Percentiles rank a stretch among this genome's conserved stretches.
phyloP scores from a whole-genome alignment of 2,329 filamentous ascomycete genomes.

The Penicillium griseofulvum region DNA sequence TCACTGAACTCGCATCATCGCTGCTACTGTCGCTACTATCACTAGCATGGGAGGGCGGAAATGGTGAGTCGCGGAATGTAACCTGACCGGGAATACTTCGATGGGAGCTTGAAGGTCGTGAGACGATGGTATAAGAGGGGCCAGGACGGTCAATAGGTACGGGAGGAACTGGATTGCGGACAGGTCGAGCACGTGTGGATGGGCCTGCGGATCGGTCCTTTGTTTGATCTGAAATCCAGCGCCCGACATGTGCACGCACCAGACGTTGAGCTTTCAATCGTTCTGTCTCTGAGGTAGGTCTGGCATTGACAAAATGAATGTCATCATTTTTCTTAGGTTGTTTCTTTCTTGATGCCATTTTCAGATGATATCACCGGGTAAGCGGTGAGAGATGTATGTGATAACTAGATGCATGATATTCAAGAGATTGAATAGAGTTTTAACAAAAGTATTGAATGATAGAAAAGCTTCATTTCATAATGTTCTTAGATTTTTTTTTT shows the following conservation, averaged over 20 bases:
- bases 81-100: not conserved
- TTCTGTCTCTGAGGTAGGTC: conserved; percentile 31
- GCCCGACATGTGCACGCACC: conserved; percentile 37
- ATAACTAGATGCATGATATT: not conserved
- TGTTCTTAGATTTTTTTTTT: too few relatives aligned
- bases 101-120: not conserved
- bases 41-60: conserved; percentile 11
- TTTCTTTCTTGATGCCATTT: conserved; percentile 28
- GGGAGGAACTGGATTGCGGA: not conserved
- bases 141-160: not conserved
- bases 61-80: conserved; percentile 5
- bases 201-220: conserved; percentile 25
- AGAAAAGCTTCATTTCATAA: not conserved
- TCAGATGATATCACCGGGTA: not conserved
- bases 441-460: not conserved
- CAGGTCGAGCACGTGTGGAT: not conserved
- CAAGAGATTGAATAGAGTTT: not conserved
- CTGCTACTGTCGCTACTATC: conserved; percentile 21
- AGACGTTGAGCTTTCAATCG: conserved; percentile 27
- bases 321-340: conserved; percentile 19
- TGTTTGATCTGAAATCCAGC: conserved; percentile 38
- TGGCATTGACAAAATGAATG: conserved; percentile 37
- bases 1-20: conserved; percentile 3
- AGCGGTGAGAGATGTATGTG: not conserved
- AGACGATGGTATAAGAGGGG: conserved; percentile 9